phyloP scores from a whole-genome alignment of 202 grass and related monocot species.

The Dendrocalamus latiflorus region DNA sequence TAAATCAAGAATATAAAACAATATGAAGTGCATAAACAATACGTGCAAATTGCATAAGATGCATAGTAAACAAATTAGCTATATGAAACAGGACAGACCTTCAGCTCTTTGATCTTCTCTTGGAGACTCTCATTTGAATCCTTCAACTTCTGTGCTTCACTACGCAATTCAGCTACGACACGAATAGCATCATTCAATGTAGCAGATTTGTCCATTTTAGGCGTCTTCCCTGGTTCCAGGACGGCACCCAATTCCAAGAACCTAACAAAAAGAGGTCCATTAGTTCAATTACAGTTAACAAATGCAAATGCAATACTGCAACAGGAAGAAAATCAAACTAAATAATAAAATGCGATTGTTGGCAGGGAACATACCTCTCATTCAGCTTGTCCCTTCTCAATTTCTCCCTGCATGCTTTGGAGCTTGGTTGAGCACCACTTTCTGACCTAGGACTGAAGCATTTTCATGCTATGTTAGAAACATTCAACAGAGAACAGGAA shows the following conservation, averaged over 20 bases:
- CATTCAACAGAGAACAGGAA: background rate
- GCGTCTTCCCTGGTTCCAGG: conserved; percentile 86
- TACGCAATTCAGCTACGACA: conserved; percentile 64
- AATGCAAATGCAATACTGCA: background rate
- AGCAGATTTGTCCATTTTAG: conserved; percentile 91
- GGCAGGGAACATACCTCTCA: conserved; percentile 43
- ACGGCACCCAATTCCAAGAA: conserved; percentile 82
- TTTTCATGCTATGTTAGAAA: conserved; percentile 37
- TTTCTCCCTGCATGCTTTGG: conserved; percentile 97
- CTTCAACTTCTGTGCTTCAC: conserved; percentile 78
- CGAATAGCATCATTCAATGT: conserved; percentile 86
- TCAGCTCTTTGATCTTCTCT: conserved; percentile 98
- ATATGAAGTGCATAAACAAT: background rate
- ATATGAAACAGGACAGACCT: conserved; percentile 44
- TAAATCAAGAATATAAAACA: background rate
- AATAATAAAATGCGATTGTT: background rate
- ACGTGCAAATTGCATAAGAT: background rate
- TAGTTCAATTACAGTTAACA: background rate
- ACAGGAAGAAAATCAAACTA: background rate
- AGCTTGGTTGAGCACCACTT: conserved; percentile 51
- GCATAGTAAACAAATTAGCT: background rate
- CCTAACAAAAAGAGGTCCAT: conserved; percentile 37
- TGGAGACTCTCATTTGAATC: conserved; percentile 87
- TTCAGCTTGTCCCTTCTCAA: conserved; percentile 88
- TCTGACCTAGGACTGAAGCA: conserved; percentile 69